These are phyloP conservation scores for Lepiota venenata DNA, from an alignment of 768 basidiomycete genomes.

Conservation along the genomic window DNA sequence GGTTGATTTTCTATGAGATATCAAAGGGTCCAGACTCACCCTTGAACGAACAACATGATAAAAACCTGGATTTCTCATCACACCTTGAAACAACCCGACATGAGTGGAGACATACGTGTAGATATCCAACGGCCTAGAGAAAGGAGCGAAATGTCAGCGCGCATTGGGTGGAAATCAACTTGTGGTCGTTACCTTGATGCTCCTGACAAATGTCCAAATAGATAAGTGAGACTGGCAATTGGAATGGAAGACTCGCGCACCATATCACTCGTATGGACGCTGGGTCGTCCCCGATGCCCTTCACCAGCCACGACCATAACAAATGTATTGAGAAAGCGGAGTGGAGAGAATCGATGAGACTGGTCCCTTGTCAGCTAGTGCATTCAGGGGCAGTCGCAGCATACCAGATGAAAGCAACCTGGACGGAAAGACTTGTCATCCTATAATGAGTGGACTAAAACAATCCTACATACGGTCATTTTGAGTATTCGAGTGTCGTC, in stretches of 20 bases:
- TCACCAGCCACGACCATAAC: slow-evolving; percentile 10
- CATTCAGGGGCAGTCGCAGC: background rate
- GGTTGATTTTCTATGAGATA: background rate
- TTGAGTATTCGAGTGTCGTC: slow-evolving; percentile 2
- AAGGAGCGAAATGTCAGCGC: background rate
- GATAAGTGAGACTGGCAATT: background rate
- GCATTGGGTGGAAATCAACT: background rate
- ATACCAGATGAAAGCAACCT: slow-evolving; percentile 10
- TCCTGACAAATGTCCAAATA: background rate
- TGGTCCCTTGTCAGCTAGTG: background rate
- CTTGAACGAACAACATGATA: slow-evolving; percentile 8
- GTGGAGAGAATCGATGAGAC: slow-evolving; percentile 7
- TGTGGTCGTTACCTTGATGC: slow-evolving; percentile 5
- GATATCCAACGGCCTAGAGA: slow-evolving; percentile 5
- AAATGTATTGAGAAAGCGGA: slow-evolving; percentile 11
- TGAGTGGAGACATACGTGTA: background rate
- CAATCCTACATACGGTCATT: background rate
- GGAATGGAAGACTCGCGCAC: background rate
- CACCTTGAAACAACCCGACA: background rate
- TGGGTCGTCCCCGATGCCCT: slow-evolving; percentile 4
- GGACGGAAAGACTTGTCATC: background rate
- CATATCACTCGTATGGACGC: slow-evolving; percentile 1
- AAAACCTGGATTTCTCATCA: slow-evolving; percentile 1
- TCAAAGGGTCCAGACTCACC: background rate
- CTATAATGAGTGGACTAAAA: background rate